Evolutionary conservation across 129 eudicot genomes (phyloP), one percentile per base, ranked within the genome.

Genomic region (Tanacetum coccineum): DNA sequence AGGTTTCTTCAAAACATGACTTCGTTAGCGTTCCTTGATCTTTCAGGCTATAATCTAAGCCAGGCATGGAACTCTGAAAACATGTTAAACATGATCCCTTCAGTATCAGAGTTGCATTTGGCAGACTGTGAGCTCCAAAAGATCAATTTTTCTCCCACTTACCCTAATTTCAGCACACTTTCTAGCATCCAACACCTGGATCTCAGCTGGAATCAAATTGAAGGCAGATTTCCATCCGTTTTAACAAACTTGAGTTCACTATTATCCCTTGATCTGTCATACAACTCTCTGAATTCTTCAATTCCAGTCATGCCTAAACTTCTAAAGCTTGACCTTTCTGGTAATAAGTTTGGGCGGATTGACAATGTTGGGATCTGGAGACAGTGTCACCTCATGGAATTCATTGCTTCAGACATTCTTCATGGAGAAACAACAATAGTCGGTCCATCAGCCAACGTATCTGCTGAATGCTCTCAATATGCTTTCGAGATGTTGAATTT

Each of bases 311-410:
- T 22, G 25, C 25, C 25, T 22, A 22, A 22, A 22, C 25, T 22
- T 22, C 25, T 22, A 22, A 22, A 22, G 25, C 25, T 22, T 22
- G 25, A 22, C 13, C 12, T 57, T 10, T 25, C 62, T 12, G 8
- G 7, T 25, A 57, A 57, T 22, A 57, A 7, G 2, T 32, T 60
- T 1, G 15, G 2, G 4, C 3, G 36, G 0, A 60, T 60, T 5
- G 65, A 60, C 4, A 4, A 60, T 60, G 22, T 60, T 30, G 48
- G 65, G 15, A 30, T 60, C 8, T 60, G 65, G 65, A 59, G 65
- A 32, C 65, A 59, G 2, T 59, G 65, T 60, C 65, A 60, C 47
- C 46, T 59, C 11, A 30, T 13, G 32, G 12, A 60, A 36, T 14
- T 60, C 12, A 60, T 11, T 13, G 46, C 22, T 12, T 59, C 65